Percentiles rank a stretch among this genome's conserved stretches.
Conservation (phyloP, 495 filamentous ascomycete species). For the Talaromyces stipitatus region DNA sequence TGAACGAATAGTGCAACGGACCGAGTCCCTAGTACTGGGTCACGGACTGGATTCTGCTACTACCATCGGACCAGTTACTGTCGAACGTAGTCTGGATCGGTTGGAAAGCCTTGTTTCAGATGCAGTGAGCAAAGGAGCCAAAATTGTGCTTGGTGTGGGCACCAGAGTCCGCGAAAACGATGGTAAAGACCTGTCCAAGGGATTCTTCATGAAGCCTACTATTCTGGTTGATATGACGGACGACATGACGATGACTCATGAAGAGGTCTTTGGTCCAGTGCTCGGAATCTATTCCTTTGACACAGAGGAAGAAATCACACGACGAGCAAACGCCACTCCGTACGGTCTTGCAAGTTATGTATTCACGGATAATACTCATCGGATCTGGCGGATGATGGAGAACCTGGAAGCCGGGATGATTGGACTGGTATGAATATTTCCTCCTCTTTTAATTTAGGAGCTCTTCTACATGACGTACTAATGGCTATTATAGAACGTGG, state of each 20-base stretch:
- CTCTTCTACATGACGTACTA: neutral
- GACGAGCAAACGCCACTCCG: conserved; percentile 16
- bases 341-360: conserved; percentile 24
- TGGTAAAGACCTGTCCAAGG: neutral
- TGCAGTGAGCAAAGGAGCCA: conserved; percentile 41
- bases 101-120: conserved; percentile 44
- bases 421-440: conserved; percentile 21
- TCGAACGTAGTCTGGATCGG: conserved; percentile 44
- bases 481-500: conserved; percentile 12
- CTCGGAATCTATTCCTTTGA: conserved; percentile 18
- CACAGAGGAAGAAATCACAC: conserved; percentile 20
- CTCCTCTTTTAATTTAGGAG: neutral
- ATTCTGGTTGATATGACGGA: conserved; percentile 61
- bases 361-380: conserved; percentile 17
- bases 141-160: neutral
- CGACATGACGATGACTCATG: conserved; percentile 18
- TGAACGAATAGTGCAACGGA: conserved; percentile 29
- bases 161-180: conserved; percentile 26
- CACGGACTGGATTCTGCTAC: conserved; percentile 41
- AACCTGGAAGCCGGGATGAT: conserved; percentile 25
- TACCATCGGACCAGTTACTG: conserved; percentile 53
- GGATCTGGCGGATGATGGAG: conserved; percentile 17
- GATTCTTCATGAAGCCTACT: conserved; percentile 57
- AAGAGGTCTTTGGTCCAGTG: conserved; percentile 26
- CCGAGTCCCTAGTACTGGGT: conserved; percentile 43